Percentiles rank a stretch among this genome's conserved stretches.
phyloP scores from a whole-genome alignment of 2,329 filamentous ascomycete genomes.

The Aureobasidium mangrovei region DNA sequence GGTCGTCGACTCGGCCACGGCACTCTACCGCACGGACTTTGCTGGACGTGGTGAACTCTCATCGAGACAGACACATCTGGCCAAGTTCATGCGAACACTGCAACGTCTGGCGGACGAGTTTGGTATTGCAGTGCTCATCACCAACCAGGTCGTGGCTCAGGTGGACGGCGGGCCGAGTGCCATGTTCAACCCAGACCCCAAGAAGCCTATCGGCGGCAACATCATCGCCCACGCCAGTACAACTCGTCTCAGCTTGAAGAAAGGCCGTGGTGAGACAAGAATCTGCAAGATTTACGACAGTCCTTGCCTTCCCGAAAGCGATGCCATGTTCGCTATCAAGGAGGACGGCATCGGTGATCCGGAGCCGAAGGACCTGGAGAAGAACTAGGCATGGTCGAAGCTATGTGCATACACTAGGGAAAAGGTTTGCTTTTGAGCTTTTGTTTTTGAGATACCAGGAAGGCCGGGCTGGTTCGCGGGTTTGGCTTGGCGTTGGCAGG shows the following conservation, averaged over 20 bases:
- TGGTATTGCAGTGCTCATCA: conserved; percentile 96
- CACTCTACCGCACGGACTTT: conserved; percentile 93
- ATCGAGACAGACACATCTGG: conserved; percentile 80
- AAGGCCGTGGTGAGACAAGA: conserved; percentile 87
- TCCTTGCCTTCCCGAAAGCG: conserved; percentile 90
- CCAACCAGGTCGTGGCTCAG: conserved; percentile 96
- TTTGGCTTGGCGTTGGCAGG: conserved; percentile 13
- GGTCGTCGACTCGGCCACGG: conserved; percentile 91
- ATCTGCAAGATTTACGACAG: conserved; percentile 99
- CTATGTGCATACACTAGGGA: background rate
- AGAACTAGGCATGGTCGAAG: conserved; percentile 34
- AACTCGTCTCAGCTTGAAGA: conserved; percentile 88
- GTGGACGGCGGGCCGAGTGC: conserved; percentile 91
- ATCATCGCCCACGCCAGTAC: conserved; percentile 98
- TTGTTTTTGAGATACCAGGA: conserved; percentile 9
- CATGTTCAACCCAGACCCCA: conserved; percentile 99
- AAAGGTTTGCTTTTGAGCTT: conserved; percentile 13
- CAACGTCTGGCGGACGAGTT: conserved; percentile 73
- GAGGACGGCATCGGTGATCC: conserved; percentile 97
- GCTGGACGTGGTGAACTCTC: conserved; percentile 92
- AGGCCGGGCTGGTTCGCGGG: background rate
- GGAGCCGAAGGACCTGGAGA: conserved; percentile 88
- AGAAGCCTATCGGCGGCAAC: conserved; percentile 97
- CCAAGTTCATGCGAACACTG: conserved; percentile 79
- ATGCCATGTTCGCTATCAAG: conserved; percentile 92